phyloP scores from a whole-genome alignment of 2,329 filamentous ascomycete genomes.

The Graphilbum sp. region DNA sequence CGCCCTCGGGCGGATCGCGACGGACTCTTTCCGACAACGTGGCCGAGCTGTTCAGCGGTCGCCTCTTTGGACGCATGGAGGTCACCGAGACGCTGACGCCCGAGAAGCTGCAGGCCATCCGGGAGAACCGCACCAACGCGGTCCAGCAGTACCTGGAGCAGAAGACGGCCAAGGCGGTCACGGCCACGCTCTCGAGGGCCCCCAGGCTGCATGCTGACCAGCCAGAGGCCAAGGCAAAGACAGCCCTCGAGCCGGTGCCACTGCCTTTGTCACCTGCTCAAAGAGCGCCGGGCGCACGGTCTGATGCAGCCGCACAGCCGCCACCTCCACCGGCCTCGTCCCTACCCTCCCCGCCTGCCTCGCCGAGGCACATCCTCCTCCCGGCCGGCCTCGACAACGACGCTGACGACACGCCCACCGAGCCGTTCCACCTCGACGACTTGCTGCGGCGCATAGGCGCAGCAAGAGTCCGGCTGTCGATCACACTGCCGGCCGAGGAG shows the following conservation, averaged over 20 bases:
- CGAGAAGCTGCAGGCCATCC: constrained; percentile 30
- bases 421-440: constrained; percentile 33
- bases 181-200: too few relatives aligned
- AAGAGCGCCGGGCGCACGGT: too few relatives aligned
- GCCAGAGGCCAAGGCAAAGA: too few relatives aligned
- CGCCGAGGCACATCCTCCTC: neutral
- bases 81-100: constrained; percentile 43
- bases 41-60: constrained; percentile 37
- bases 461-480: constrained; percentile 17
- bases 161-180: too few relatives aligned
- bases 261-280: too few relatives aligned
- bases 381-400: neutral
- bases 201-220: too few relatives aligned
- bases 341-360: neutral
- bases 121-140: constrained; percentile 21
- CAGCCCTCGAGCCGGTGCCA: too few relatives aligned
- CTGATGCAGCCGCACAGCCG: neutral
- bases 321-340: neutral
- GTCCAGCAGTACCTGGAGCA: neutral
- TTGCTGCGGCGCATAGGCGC: constrained; percentile 26
- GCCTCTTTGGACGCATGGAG: constrained; percentile 37
- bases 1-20: neutral
- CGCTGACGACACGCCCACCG: constrained; percentile 22
- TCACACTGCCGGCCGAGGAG: constrained; percentile 14
- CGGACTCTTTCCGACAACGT: constrained; percentile 35